Base-by-base conservation (phyloP, 805 yeast genomes). In the Starmerella lactis-condensi region DNA sequence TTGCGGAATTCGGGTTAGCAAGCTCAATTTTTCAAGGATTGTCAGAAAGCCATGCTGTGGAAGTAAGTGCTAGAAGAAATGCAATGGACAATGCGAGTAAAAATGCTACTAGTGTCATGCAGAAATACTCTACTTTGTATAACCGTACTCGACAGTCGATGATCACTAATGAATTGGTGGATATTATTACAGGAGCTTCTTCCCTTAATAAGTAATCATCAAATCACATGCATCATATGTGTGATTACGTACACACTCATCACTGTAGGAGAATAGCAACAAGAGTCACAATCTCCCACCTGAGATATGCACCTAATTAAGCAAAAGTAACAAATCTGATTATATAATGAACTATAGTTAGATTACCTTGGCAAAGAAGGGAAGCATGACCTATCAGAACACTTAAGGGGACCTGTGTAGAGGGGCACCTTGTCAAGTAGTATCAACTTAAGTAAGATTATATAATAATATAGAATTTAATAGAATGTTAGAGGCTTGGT, bases 131-230 rank as follows among this genome's bases (percentile, higher is more conserved):
- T 47, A 89, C 89, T 60, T 73, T 89, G 62, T 89, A 89, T 67
- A 89, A 89, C 83, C 85, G 98, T 72, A 76, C 95, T 54, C 81
- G 95, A 69, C 98, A 89, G 71, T 94, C 95, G 47, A 94, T 83
- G 56, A 85, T 85, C 55, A 83, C 96, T 62, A 89, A 89, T 72
- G 98, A 89, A 69, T 68, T 89, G 73, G 98, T 89, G 55, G 98
- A 89, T 65, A 89, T 89, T 55, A 85, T 89, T 61, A 89, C 98
- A 52, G 98, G 98, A 82, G 98, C 98, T 53, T 81, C 96, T 43
- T 81, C 96, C 38, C 73, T 89, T 65, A 93, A 77, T 66, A 85
- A 76, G 57, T 16, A 27, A 16, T 6, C 20, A 21, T 14, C 16
- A 15, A n/a, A 22, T n/a, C n/a, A n/a, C n/a, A n/a, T n/a, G n/a